Evolutionary conservation across 805 yeast species (phyloP).

Genomic region (Yamadazyma paraphyllophila): DNA sequence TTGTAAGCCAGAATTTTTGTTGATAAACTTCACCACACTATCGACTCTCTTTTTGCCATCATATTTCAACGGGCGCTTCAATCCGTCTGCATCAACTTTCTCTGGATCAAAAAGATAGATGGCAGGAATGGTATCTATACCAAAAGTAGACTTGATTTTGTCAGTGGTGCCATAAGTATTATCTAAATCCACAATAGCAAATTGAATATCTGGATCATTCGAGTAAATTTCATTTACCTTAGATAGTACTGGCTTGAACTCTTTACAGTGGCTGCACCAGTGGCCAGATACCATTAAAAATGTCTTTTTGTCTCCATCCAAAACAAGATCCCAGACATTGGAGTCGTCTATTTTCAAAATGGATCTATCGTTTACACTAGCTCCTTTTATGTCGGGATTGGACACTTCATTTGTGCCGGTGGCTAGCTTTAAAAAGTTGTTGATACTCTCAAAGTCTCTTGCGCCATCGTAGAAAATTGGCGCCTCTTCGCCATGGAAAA

Average conservation of each 20-base stretch:
- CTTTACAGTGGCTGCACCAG: constrained; percentile 61
- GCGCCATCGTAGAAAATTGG: constrained; percentile 58
- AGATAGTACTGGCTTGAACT: constrained; percentile 50
- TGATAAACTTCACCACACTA: constrained; percentile 24
- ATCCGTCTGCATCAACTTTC: constrained; percentile 9
- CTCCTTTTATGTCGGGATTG: constrained; percentile 11
- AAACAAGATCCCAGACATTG: constrained; percentile 43
- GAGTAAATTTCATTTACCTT: constrained; percentile 41
- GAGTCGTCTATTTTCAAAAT: constrained; percentile 30
- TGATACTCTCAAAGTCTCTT: constrained; percentile 50
- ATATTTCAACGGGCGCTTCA: constrained; percentile 25
- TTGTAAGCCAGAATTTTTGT: constrained; percentile 25
- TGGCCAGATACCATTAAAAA: constrained; percentile 58
- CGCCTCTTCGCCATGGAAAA: constrained; percentile 51
- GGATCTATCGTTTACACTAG: constrained; percentile 5
- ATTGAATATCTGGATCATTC: constrained; percentile 28
- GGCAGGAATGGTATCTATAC: constrained; percentile 51
- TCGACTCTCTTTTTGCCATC: constrained; percentile 23
- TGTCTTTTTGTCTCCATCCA: constrained; percentile 26
- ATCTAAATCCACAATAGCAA: constrained; percentile 22
- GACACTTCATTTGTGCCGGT: constrained; percentile 22
- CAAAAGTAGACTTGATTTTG: constrained; percentile 39
- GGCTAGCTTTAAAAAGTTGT: constrained; percentile 48
- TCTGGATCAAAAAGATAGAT: constrained; percentile 46
- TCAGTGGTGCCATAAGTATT: constrained; percentile 46